These are phyloP conservation scores for Moricandia arvensis DNA, from an alignment of 345 rosid genomes.

Conservation along the genomic window DNA sequence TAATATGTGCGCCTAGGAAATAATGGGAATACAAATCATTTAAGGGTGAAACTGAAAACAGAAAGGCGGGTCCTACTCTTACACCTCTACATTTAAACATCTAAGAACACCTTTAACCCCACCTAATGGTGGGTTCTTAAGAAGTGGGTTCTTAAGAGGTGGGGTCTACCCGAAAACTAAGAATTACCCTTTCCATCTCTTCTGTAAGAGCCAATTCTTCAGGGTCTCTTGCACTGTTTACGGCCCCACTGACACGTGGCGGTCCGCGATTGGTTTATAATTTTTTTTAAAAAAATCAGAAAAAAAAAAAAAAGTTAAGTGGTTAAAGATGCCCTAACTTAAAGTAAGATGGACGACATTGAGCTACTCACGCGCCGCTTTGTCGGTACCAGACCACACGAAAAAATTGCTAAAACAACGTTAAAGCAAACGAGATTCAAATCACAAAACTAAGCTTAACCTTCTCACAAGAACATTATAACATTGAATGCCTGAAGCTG, in stretches of 20 bases:
- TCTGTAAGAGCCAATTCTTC: too few species aligned
- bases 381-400: constrained; percentile 31
- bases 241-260: too few species aligned
- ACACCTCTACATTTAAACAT: constrained; percentile 10
- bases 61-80: constrained; percentile 29
- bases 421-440: neutral
- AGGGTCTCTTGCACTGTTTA: too few species aligned
- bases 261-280: too few species aligned
- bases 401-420: constrained; percentile 2
- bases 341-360: constrained; percentile 14
- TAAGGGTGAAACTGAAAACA: constrained; percentile 8
- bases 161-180: too few species aligned
- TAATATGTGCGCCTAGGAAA: neutral
- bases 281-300: too few species aligned
- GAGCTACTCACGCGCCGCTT: constrained; percentile 32
- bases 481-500: neutral
- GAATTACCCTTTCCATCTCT: too few species aligned
- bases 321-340: too few species aligned
- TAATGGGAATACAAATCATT: neutral
- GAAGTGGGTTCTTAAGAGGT: too few species aligned
- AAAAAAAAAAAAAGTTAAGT: too few species aligned
- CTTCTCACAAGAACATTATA: neutral
- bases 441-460: neutral
- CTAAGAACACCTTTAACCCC: too few species aligned
- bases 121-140: too few species aligned